These are phyloP conservation scores for Pulveroboletus frians DNA, from an alignment of 768 basidiomycete genomes.

Conservation along the genomic window DNA sequence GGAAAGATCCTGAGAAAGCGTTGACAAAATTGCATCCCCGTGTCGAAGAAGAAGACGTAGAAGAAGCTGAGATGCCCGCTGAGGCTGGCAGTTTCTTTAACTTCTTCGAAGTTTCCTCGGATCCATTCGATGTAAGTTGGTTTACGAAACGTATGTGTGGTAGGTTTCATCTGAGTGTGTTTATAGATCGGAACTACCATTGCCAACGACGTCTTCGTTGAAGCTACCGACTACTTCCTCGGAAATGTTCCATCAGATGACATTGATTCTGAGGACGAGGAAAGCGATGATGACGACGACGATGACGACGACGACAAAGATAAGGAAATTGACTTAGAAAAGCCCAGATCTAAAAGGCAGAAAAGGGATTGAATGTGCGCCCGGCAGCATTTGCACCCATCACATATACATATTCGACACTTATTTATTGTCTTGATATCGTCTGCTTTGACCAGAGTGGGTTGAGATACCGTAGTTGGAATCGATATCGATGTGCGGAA, in stretches of 20 bases:
- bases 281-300: slow-evolving; percentile 68
- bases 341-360: slow-evolving; percentile 73
- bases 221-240: slow-evolving; percentile 78
- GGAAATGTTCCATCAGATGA: slow-evolving; percentile 59
- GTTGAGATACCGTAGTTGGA: slow-evolving; percentile 1
- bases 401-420: slow-evolving; percentile 10
- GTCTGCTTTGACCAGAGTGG: slow-evolving; percentile 6
- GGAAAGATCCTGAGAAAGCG: slow-evolving; percentile 76
- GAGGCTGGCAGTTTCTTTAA: slow-evolving; percentile 87
- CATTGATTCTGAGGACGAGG: slow-evolving; percentile 60
- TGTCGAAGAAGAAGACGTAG: slow-evolving; percentile 49
- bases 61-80: slow-evolving; percentile 49
- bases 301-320: slow-evolving; percentile 76
- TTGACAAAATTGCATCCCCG: slow-evolving; percentile 77
- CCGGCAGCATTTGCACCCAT: slow-evolving; percentile 8
- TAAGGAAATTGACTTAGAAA: slow-evolving; percentile 85
- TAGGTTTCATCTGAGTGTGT: slow-evolving; percentile 1
- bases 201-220: slow-evolving; percentile 73
- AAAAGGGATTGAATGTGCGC: slow-evolving; percentile 35
- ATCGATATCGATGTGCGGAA: not conserved
- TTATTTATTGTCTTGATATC: slow-evolving; percentile 27
- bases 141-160: not conserved
- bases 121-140: slow-evolving; percentile 61
- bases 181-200: slow-evolving; percentile 64
- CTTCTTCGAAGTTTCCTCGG: slow-evolving; percentile 65